phyloP scores from a whole-genome alignment of 2,329 filamentous ascomycete genomes.

The Penicillium sp. region DNA sequence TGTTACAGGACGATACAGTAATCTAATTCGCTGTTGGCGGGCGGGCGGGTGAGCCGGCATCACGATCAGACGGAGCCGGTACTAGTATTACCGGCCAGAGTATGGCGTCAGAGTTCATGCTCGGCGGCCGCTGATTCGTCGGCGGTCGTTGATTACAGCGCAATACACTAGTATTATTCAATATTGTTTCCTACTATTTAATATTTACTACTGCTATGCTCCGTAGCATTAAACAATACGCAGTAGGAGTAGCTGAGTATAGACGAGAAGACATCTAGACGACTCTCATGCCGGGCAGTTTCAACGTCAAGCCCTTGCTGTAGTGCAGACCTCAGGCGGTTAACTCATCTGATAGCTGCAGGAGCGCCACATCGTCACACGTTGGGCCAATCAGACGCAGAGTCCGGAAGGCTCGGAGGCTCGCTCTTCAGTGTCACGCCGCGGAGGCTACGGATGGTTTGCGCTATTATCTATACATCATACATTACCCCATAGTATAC shows the following conservation, averaged over 20 bases:
- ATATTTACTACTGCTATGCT: no score
- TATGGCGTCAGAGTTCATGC: neutral
- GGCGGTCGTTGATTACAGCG: conserved; percentile 47
- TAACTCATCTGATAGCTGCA: neutral
- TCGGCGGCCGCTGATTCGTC: neutral
- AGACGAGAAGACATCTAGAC: no score
- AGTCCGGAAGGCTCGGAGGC: neutral
- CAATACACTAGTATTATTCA: conserved; percentile 35
- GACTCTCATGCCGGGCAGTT: no score
- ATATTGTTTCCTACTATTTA: neutral
- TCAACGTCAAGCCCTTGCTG: no score
- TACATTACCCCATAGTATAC: neutral
- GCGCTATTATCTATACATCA: neutral
- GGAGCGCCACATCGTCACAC: neutral
- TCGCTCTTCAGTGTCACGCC: neutral
- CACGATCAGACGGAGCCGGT: conserved; percentile 1
- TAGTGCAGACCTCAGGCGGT: neutral
- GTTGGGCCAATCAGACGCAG: neutral
- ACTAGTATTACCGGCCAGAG: conserved; percentile 1
- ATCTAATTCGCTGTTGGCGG: neutral
- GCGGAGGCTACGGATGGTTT: neutral
- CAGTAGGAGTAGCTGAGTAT: no score
- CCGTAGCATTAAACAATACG: no score
- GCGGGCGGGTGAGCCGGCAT: neutral
- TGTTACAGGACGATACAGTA: neutral